Evolutionary conservation across 2,329 filamentous ascomycete species (phyloP).

Genomic region (Stachybotrys chartarum): DNA sequence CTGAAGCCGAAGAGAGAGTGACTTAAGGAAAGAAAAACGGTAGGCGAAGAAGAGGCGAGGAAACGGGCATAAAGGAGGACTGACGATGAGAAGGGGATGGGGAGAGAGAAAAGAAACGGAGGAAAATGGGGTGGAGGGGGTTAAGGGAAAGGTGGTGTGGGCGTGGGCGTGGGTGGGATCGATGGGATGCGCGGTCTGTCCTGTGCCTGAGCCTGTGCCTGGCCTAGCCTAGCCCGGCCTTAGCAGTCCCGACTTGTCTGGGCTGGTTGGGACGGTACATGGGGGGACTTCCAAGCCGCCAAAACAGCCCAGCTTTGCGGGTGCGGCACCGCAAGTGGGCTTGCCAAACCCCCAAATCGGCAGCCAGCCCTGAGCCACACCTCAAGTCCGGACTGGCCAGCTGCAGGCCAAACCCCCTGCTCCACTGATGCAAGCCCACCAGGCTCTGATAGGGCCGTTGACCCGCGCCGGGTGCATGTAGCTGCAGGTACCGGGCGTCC

Average conservation of each 20-base stretch:
- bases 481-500: not conserved
- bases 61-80: slow-evolving; percentile 32
- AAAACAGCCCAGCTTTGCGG: not conserved
- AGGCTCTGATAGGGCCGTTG: not conserved
- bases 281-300: not conserved
- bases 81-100: slow-evolving; percentile 22
- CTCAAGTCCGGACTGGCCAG: not conserved
- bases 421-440: not conserved
- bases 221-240: not conserved
- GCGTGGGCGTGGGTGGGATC: slow-evolving; percentile 24
- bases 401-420: not conserved
- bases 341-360: too few relatives aligned
- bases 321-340: not conserved
- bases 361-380: not conserved
- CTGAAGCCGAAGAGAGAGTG: slow-evolving; percentile 42
- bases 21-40: slow-evolving; percentile 40
- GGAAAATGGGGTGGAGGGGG: slow-evolving; percentile 26
- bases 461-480: not conserved
- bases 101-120: slow-evolving; percentile 16
- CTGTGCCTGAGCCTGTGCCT: not conserved
- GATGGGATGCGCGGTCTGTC: slow-evolving; percentile 9
- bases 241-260: not conserved
- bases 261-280: not conserved
- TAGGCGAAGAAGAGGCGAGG: slow-evolving; percentile 23
- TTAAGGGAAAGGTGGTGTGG: slow-evolving; percentile 20